Evolutionary conservation across 2,329 filamentous ascomycete species (phyloP), one percentile per base, ranked within the genome.

Genomic region (Alternaria metachromatica): DNA sequence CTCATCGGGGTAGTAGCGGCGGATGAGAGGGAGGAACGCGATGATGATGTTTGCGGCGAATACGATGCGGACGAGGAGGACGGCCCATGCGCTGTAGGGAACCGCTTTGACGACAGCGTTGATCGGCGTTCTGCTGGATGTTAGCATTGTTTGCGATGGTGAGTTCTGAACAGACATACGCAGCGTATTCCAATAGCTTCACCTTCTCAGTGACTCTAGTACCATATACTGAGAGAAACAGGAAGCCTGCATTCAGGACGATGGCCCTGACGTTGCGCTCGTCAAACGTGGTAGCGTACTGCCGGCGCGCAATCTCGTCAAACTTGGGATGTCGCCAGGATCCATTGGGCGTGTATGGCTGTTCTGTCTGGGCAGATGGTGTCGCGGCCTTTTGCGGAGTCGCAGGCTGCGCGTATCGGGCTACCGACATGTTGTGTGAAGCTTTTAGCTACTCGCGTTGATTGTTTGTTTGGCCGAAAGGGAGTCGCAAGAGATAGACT

Each of bases 321-420:
- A 97, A 86, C 67, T 91, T 89, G 33, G 96, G 96, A 79, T 99
- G 96, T 75, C 90, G 88, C 95, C 96, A 99, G 76, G 90, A 93
- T 59, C 95, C 94, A 7, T 92, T 77, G 5, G 82, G 78, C 10
- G 80, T 79, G 56, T 69, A 60, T 11, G 73, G 64, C 48, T 73
- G 65, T n/a, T 63, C 58, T 23, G 62, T 68, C 55, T 77, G 77
- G 2, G 71, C 68, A 13, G 72, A 61, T 2, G 76, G 74, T 6
- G 74, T 76, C 3, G 71, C 46, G 2, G 71, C 71, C 8, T 70
- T 69, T 23, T 68, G 62, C 10, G 75, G 75, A 18, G 70, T 72
- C 3, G 71, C 61, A 18, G 72, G 65, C 43, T 68, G 64, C 21
- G 70, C 63, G 51, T 65, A 43, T 15, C 66, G 58, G 26, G 66